These are phyloP conservation scores for Pestalotiopsis sp. DNA, from an alignment of 2,329 filamentous ascomycete genomes.

Conservation along the genomic window DNA sequence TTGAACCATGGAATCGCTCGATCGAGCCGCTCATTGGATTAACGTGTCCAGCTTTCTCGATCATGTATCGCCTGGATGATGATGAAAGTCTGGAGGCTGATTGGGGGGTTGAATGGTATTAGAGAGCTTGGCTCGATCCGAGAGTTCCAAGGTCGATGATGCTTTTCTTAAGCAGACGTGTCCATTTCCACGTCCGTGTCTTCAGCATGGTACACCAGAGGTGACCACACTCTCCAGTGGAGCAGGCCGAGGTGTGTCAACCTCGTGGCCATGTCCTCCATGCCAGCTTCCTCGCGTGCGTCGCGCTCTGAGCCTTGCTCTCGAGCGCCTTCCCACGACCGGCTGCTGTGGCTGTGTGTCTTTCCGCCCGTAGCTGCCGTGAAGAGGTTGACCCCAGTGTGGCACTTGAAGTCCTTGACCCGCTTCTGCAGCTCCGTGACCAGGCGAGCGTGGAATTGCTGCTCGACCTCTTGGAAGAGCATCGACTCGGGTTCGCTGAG, in stretches of 20 bases:
- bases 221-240: constrained; percentile 89
- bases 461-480: constrained; percentile 52
- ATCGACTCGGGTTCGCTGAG: constrained; percentile 46
- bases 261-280: constrained; percentile 73
- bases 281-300: constrained; percentile 52
- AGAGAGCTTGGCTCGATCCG: constrained; percentile 3
- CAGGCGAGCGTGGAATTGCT: constrained; percentile 51
- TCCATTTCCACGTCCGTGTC: constrained; percentile 25
- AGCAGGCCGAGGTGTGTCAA: constrained; percentile 82
- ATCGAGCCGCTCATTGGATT: constrained; percentile 4
- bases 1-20: neutral
- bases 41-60: constrained; percentile 9
- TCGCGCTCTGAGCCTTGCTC: constrained; percentile 34
- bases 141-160: neutral
- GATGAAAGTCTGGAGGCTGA: constrained; percentile 3
- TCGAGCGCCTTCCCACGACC: too few species aligned
- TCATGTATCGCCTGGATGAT: constrained; percentile 11
- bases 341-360: constrained; percentile 33
- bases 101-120: constrained; percentile 1
- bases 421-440: constrained; percentile 50
- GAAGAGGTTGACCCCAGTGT: constrained; percentile 58
- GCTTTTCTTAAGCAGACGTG: neutral
- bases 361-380: constrained; percentile 57
- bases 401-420: constrained; percentile 54
- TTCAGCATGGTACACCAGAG: constrained; percentile 68